Evolutionary conservation across 2,329 filamentous ascomycete species (phyloP), one percentile per base, ranked within the genome.

Genomic region (Sordariomycetes sp.): DNA sequence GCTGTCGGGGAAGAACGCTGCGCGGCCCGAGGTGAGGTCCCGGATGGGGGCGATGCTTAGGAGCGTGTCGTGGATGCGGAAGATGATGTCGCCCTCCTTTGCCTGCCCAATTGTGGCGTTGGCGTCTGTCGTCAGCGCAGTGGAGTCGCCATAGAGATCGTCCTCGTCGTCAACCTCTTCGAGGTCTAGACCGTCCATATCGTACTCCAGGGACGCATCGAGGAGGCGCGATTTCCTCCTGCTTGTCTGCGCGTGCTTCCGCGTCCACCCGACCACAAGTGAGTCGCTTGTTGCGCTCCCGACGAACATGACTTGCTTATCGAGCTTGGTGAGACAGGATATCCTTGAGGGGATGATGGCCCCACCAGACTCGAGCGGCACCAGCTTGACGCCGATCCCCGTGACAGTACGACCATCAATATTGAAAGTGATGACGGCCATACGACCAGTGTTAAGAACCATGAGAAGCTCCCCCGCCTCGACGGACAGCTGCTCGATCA

Each of bases 331-430:
- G 2, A 89, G 78, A 60, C 87, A 90, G 1, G 89, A 86, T 28
- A 85, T 80, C 24, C 78, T 73, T 50, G 79, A 77, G 54, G 78
- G 78, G 59, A 95, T 66, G 10, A 88, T 60, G 34, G 71, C 67
- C 8, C 86, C 86, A 10, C 87, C 86, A 25, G 79, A 76, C 57
- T 88, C 82, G 45, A 72, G 64, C 4, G 80, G 66, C 5, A 96
- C 75, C 45, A 81, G 70, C 61, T 81, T 83, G 56, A 99, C 72
- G n/a, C 79, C 82, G 60, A 99, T 76, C 1, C 90, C 90, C 28
- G 91, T 95, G 1, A 99, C 90, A 2, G 89, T 95, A 57, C 94
- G 82, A 17, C 95, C 94, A 67, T 96, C 91, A 60, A 96, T 81
- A 57, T 84, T 85, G 72, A 99, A 96, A 17, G 81, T 85, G 13